Conservation (phyloP, 192 early-diverging fungal genomes). For the Entophlyctis luteolus region DNA sequence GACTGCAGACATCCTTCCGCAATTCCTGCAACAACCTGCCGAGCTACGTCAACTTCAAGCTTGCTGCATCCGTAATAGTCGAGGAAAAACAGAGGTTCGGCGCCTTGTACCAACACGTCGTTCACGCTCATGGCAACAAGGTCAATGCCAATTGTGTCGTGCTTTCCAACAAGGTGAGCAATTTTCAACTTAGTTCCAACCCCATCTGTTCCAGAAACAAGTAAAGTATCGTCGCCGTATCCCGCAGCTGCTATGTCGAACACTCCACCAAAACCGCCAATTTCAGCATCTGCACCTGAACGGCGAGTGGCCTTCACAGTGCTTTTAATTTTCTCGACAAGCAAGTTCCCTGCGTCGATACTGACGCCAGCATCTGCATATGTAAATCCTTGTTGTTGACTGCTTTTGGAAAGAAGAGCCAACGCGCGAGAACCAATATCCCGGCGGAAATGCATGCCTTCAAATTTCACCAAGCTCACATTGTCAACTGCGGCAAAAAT, state of each 20-base stretch:
- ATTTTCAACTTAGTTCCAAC: constrained; percentile 99
- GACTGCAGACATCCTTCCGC: constrained; percentile 87
- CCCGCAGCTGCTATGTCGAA: constrained; percentile 95
- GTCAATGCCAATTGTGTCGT: constrained; percentile 94
- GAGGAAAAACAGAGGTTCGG: constrained; percentile 96
- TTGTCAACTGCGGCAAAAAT: constrained; percentile 73
- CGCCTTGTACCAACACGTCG: constrained; percentile 97
- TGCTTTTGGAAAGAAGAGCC: constrained; percentile 34
- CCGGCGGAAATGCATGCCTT: constrained; percentile 80
- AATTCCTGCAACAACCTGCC: constrained; percentile 88
- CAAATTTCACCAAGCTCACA: constrained; percentile 65
- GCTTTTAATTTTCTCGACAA: constrained; percentile 95
- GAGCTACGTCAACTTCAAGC: constrained; percentile 86
- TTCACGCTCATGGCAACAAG: constrained; percentile 99
- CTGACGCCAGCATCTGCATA: constrained; percentile 95
- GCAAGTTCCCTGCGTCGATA: constrained; percentile 91
- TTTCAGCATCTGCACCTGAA: constrained; percentile 89
- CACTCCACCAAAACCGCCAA: constrained; percentile 97
- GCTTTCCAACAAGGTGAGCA: constrained; percentile 78
- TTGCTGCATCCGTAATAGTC: constrained; percentile 97
- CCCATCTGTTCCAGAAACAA: constrained; percentile 97
- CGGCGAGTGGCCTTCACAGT: constrained; percentile 89
- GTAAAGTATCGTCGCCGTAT: constrained; percentile 79
- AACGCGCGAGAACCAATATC: constrained; percentile 80
- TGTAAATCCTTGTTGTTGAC: constrained; percentile 62